Conservation (phyloP, 148 eudicot genomes). For the Nepenthes mirabilis region DNA sequence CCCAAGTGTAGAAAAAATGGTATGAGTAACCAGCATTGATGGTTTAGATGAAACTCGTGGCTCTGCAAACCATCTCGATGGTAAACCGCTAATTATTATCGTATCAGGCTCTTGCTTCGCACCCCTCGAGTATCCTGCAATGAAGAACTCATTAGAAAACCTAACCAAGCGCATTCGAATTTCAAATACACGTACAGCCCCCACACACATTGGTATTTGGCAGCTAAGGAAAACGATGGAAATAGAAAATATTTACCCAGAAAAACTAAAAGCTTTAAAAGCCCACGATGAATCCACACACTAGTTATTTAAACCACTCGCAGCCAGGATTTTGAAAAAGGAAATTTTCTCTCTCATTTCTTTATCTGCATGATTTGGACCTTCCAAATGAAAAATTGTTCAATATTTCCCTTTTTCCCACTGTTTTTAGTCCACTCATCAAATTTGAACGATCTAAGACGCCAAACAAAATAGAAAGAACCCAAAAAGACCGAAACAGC, state of each 20-base stretch:
- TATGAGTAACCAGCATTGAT: conserved; percentile 84
- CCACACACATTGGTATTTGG: not conserved
- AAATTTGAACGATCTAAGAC: too few relatives aligned
- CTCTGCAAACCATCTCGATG: conserved; percentile 93
- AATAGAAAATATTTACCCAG: not conserved
- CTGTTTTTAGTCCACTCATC: too few relatives aligned
- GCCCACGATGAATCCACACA: too few relatives aligned
- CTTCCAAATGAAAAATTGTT: too few relatives aligned
- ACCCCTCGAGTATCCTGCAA: conserved; percentile 44
- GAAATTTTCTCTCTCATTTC: too few relatives aligned
- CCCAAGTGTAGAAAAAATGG: conserved; percentile 73
- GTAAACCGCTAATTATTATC: conserved; percentile 66
- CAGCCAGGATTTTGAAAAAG: too few relatives aligned
- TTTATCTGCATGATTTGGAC: too few relatives aligned
- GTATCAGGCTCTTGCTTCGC: conserved; percentile 67
- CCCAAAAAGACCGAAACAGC: not conserved
- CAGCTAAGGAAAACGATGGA: not conserved
- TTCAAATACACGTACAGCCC: not conserved
- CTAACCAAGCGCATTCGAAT: not conserved
- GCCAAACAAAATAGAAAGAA: too few relatives aligned
- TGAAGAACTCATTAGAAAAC: not conserved
- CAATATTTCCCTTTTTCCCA: too few relatives aligned
- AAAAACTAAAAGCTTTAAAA: too few relatives aligned
- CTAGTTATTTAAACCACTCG: too few relatives aligned
- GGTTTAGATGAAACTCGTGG: conserved; percentile 82